A percentile compares a stretch with the other conserved stretches of the same genome.
Evolutionary conservation across 2,329 filamentous ascomycete species (phyloP).

Genomic region (Nemania bipapillata): DNA sequence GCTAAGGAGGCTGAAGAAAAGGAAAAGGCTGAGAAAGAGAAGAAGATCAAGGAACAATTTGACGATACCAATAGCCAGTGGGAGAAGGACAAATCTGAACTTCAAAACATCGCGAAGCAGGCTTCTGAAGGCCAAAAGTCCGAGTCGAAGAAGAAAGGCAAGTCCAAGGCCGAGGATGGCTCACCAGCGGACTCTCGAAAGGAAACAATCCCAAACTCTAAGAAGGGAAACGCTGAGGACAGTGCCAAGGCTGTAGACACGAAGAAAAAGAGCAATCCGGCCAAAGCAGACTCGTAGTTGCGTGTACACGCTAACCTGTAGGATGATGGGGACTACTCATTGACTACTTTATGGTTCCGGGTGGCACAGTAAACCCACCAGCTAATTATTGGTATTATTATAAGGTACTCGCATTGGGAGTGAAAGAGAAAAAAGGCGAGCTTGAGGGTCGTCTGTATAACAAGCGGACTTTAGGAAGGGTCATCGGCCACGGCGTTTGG

Average conservation of each 20-base stretch:
- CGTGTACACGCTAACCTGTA: slow-evolving; percentile 10
- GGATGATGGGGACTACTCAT: slow-evolving; percentile 15
- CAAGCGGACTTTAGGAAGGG: slow-evolving; percentile 44
- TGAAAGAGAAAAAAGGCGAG: slow-evolving; percentile 29
- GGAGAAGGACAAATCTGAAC: slow-evolving; percentile 87
- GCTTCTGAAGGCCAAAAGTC: slow-evolving; percentile 46
- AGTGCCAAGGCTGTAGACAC: slow-evolving; percentile 37
- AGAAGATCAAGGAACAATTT: slow-evolving; percentile 84
- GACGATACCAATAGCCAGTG: slow-evolving; percentile 80
- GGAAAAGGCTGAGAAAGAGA: slow-evolving; percentile 75
- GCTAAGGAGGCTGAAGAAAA: slow-evolving; percentile 83
- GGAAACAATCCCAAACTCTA: slow-evolving; percentile 36
- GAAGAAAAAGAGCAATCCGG: slow-evolving; percentile 40
- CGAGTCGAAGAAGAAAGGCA: slow-evolving; percentile 32
- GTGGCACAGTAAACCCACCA: slow-evolving; percentile 18
- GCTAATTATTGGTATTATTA: slow-evolving; percentile 28
- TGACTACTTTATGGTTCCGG: slow-evolving; percentile 24
- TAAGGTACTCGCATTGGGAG: slow-evolving; percentile 28
- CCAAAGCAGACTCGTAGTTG: slow-evolving; percentile 42
- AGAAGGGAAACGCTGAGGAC: slow-evolving; percentile 36
- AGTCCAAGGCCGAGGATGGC: slow-evolving; percentile 28
- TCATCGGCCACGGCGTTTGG: slow-evolving; percentile 47
- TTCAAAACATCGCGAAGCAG: slow-evolving; percentile 74
- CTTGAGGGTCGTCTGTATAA: slow-evolving; percentile 44
- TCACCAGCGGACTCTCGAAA: slow-evolving; percentile 35